phyloP scores from a whole-genome alignment of 805 yeast species.

The Komagataella phaffii region DNA sequence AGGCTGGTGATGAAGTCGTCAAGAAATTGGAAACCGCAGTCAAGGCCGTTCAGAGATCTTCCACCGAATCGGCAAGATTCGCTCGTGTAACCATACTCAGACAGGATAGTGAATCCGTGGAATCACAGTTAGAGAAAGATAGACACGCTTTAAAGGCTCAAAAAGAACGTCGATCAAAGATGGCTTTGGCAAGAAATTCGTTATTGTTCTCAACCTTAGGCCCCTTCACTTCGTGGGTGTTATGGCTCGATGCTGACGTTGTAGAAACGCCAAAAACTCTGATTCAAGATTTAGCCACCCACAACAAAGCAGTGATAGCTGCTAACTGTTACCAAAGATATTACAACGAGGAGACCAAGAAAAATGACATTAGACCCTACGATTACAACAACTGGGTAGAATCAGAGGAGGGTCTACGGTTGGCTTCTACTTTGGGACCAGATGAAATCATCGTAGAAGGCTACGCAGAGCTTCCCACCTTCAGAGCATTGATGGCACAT shows the following conservation, averaged over 20 bases:
- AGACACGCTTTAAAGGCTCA: conserved; percentile 83
- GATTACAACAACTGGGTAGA: conserved; percentile 96
- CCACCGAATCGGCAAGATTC: conserved; percentile 43
- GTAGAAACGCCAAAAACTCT: conserved; percentile 76
- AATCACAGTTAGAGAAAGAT: conserved; percentile 69
- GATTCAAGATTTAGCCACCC: conserved; percentile 77
- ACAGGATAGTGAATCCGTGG: conserved; percentile 75
- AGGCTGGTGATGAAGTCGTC: conserved; percentile 73
- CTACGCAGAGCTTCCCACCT: conserved; percentile 85
- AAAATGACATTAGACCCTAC: conserved; percentile 63
- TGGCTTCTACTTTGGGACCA: conserved; percentile 61
- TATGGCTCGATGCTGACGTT: conserved; percentile 94
- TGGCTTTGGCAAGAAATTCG: conserved; percentile 94
- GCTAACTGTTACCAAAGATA: conserved; percentile 91
- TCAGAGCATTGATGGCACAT: conserved; percentile 89
- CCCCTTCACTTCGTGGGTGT: conserved; percentile 86
- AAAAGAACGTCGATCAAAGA: conserved; percentile 75
- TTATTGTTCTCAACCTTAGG: conserved; percentile 77
- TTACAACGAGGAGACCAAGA: conserved; percentile 40
- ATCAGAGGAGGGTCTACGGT: conserved; percentile 60
- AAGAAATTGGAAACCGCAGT: conserved; percentile 62
- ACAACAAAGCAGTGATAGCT: conserved; percentile 76
- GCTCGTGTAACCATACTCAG: conserved; percentile 78
- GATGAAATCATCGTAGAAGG: conserved; percentile 96
- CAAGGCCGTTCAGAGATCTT: conserved; percentile 47